Conservation (phyloP, 192 early-diverging fungal species). For the Coemansia sp. region DNA sequence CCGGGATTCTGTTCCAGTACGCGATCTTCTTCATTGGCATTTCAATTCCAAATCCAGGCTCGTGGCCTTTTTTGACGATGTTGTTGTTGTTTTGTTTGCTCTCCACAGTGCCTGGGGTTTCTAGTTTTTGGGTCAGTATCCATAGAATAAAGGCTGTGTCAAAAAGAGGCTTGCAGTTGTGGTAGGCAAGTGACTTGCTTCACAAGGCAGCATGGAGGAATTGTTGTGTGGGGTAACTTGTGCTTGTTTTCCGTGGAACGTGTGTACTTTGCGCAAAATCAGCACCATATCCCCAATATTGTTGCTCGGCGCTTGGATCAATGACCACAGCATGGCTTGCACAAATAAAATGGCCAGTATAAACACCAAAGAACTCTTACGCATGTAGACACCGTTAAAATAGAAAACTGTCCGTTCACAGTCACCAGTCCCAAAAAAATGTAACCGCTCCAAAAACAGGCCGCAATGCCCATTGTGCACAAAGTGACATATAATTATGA, state of each 20-base stretch:
- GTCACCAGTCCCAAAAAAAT: too few relatives aligned
- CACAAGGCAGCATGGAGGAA: too few relatives aligned
- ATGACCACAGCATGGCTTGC: too few relatives aligned
- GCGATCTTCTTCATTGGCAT: background rate
- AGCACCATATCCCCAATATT: background rate
- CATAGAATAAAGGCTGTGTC: background rate
- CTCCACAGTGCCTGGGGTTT: background rate
- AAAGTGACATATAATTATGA: background rate
- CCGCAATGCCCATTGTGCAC: background rate
- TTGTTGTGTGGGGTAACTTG: slow-evolving; percentile 1
- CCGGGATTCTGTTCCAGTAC: background rate
- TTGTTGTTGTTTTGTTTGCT: background rate
- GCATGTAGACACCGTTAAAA: too few relatives aligned
- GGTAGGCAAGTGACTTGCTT: background rate
- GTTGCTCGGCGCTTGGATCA: too few relatives aligned
- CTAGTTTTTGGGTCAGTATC: slow-evolving; percentile 1
- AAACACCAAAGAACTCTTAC: too few relatives aligned
- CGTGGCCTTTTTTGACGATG: background rate
- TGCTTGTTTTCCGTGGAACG: background rate
- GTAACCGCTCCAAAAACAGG: too few relatives aligned
- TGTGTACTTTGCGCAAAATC: background rate
- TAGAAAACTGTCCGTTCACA: too few relatives aligned
- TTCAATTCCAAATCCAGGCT: background rate
- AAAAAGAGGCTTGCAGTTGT: slow-evolving; percentile 4
- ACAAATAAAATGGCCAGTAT: background rate